A percentile compares a stretch with the other conserved stretches of the same genome.
Conservation (phyloP, 2,329 filamentous ascomycete species). For the Hymenoscyphus fructigenus region DNA sequence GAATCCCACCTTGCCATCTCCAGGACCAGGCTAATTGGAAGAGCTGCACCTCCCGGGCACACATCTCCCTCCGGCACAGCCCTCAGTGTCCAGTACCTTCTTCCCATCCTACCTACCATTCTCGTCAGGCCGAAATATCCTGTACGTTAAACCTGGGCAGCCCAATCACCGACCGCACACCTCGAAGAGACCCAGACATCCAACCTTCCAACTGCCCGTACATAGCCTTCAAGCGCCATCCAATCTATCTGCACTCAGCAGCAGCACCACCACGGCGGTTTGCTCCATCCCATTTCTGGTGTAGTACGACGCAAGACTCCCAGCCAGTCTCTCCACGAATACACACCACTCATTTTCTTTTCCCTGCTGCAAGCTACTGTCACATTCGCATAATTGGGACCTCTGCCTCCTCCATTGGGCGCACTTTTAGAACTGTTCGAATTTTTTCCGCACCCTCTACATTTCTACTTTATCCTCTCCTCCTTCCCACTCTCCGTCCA, state of each 20-base stretch:
- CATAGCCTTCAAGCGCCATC: not conserved
- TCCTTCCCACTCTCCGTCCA: not conserved
- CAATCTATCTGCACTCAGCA: not conserved
- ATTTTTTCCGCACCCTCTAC: no score
- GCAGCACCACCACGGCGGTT: not conserved
- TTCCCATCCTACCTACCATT: not conserved
- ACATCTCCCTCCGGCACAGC: not conserved
- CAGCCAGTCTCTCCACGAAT: not conserved
- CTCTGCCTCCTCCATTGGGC: not conserved
- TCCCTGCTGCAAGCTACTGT: not conserved
- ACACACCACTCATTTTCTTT: not conserved
- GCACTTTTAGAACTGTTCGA: not conserved
- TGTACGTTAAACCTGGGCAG: conserved; percentile 1
- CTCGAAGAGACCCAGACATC: not conserved
- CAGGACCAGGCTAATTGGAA: not conserved
- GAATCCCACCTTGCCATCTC: not conserved
- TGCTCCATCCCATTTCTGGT: not conserved
- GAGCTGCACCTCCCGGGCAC: not conserved
- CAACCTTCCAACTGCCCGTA: not conserved
- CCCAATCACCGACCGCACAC: not conserved
- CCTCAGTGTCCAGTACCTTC: not conserved
- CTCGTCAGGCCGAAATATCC: not conserved
- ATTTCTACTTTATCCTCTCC: not conserved
- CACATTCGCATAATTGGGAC: not conserved
- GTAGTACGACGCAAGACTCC: not conserved